Base-by-base conservation (phyloP, 495 filamentous ascomycete genomes). In the Penicillium pancosmium region DNA sequence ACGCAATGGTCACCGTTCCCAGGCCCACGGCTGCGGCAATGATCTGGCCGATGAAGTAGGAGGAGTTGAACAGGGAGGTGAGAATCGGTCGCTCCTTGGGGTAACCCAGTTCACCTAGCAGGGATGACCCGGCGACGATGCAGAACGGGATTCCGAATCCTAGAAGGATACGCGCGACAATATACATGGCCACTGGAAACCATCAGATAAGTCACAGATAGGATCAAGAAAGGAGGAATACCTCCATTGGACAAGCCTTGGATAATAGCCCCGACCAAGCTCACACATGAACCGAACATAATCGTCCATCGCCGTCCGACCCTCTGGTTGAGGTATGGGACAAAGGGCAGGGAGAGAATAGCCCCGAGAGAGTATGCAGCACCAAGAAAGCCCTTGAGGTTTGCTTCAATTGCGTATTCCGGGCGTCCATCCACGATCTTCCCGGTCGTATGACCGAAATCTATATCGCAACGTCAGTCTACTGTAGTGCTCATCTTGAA, bases 51-150 rank as follows among this genome's bases (percentile, higher is more conserved):
- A 87, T 73, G 64, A 84, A 89, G 67, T 84, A 88, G 18, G 78
- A 81, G 5, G 83, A 81, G 64, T 89, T 88, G 76, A 88, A 89
- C 5, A 89, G 76, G 27, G 84, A 86, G 5, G 84, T 89, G 59
- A 91, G 66, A 41, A 87, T 78, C 12, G 84, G 76, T 58, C 86
- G 82, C 63, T 90, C 85, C 64, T 85, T 87, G 18, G 87, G 88
- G 67, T 88, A 83, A 0, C 78, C 80, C 21, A 90, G 76, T 60
- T 90, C 88, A 61, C 82, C 86, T 36, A 90, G 83, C 53, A 89
- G 68, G 19, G 82, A 80, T 3, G 86, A 84, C 18, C 84, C 86
- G 4, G 84, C 85, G 33, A 86, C 78, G 60, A 88, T 88, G 59
- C 83, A 86, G 62, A 84, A 86, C 9, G 82, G 82, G 59, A 87